phyloP scores from a whole-genome alignment of 73 alveolate genomes.

The Paramecium sonneborni region DNA sequence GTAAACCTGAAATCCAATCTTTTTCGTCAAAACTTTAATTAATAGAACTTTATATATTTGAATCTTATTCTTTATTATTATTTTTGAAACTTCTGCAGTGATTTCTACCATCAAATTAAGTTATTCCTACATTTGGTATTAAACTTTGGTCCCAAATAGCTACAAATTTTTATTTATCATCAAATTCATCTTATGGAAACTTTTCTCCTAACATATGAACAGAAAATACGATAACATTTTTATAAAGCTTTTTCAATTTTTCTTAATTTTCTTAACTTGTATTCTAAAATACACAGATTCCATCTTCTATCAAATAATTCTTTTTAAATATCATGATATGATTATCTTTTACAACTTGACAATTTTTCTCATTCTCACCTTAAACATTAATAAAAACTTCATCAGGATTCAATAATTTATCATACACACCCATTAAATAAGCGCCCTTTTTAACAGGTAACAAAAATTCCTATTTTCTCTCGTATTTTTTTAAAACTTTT shows the following conservation, averaged over 20 bases:
- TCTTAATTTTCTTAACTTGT: neutral
- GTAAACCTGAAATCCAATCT: neutral
- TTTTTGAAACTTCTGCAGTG: neutral
- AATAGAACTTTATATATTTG: neutral
- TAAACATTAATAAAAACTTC: neutral
- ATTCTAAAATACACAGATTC: neutral
- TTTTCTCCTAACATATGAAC: neutral
- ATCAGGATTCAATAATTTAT: neutral
- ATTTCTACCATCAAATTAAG: neutral
- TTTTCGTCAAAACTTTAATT: neutral
- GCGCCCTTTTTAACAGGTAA: conserved; percentile 2
- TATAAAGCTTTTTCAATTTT: neutral
- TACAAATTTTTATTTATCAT: neutral
- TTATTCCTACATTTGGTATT: neutral
- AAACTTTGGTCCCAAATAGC: neutral
- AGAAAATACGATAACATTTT: conserved; percentile 27
- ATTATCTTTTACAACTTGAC: neutral
- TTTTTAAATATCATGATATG: neutral
- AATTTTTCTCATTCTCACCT: neutral
- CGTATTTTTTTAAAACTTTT: neutral
- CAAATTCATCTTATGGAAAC: conserved; percentile 16
- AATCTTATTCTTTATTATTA: neutral
- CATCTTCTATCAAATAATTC: neutral
- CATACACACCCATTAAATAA: conserved; percentile 39
- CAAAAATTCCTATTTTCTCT: neutral